Evolutionary conservation across 1,284 basidiomycete genomes (phyloP).

Genomic region (Fistulinella cinereoalba): DNA sequence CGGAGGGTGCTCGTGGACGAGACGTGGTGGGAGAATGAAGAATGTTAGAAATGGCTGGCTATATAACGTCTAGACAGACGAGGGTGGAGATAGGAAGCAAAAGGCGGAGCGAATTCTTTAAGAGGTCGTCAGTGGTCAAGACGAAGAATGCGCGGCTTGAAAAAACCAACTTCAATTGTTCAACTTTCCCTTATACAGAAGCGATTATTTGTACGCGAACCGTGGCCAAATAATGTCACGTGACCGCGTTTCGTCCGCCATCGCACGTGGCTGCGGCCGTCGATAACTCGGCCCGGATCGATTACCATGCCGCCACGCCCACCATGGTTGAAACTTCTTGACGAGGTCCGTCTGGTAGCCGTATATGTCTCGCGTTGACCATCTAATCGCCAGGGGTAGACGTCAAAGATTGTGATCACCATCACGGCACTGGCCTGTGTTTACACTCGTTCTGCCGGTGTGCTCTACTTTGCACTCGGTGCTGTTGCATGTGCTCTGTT

Average conservation of each 20-base stretch:
- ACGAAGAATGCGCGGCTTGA: conserved; percentile 29
- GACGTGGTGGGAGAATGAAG: conserved; percentile 62
- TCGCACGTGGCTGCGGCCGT: conserved; percentile 15
- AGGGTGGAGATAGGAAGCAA: conserved; percentile 10
- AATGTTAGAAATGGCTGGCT: conserved; percentile 10
- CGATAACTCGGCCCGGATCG: neutral
- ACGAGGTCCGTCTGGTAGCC: conserved; percentile 29
- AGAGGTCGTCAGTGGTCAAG: conserved; percentile 13
- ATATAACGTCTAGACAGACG: conserved; percentile 22
- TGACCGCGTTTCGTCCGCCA: conserved; percentile 31
- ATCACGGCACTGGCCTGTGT: conserved; percentile 57
- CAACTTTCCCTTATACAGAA: conserved; percentile 22
- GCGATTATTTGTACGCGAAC: conserved; percentile 31
- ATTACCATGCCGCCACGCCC: conserved; percentile 8
- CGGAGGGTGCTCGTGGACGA: conserved; percentile 51
- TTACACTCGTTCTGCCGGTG: conserved; percentile 66
- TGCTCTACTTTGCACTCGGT: conserved; percentile 66
- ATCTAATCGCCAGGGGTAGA: conserved; percentile 15
- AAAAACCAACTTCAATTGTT: conserved; percentile 31
- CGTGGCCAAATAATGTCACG: conserved; percentile 31
- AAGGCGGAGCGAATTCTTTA: conserved; percentile 8
- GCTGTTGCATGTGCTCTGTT: conserved; percentile 59
- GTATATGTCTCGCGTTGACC: neutral
- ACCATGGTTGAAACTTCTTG: conserved; percentile 27
- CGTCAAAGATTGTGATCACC: conserved; percentile 46